Conservation (phyloP, 257 asterid species). For the Linaria vulgaris region DNA sequence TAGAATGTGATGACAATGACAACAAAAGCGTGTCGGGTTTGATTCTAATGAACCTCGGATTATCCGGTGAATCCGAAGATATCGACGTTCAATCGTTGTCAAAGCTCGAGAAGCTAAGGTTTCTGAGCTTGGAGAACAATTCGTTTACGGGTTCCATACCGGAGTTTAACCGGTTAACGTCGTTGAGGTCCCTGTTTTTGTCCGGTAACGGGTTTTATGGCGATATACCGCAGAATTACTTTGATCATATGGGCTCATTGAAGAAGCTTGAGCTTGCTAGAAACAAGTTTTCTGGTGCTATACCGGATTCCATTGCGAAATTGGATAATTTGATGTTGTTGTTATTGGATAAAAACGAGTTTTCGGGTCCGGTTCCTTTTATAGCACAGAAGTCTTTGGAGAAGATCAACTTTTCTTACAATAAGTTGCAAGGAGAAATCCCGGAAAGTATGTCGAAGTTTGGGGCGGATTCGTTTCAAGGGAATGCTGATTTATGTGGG, state of each 20-base stretch:
- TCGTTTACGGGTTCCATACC: slow-evolving; percentile 61
- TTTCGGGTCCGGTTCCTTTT: slow-evolving; percentile 59
- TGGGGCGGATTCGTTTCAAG: slow-evolving; percentile 43
- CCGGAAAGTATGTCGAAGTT: slow-evolving; percentile 55
- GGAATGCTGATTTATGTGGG: slow-evolving; percentile 67
- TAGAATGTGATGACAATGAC: slow-evolving; percentile 45
- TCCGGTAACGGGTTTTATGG: slow-evolving; percentile 57
- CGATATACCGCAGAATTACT: slow-evolving; percentile 48
- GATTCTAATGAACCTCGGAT: slow-evolving; percentile 43
- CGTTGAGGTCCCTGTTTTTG: slow-evolving; percentile 48
- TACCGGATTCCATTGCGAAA: slow-evolving; percentile 51
- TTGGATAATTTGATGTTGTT: slow-evolving; percentile 38
- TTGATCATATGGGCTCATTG: slow-evolving; percentile 48
- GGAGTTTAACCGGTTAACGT: slow-evolving; percentile 47
- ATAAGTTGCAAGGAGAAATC: slow-evolving; percentile 68
- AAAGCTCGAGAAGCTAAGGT: slow-evolving; percentile 44
- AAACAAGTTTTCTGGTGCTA: slow-evolving; percentile 57
- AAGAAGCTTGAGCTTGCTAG: slow-evolving; percentile 48
- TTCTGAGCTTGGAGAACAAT: slow-evolving; percentile 56
- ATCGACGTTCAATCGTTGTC: slow-evolving; percentile 39
- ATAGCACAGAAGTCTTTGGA: slow-evolving; percentile 42
- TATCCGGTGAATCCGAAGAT: slow-evolving; percentile 41
- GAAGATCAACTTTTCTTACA: slow-evolving; percentile 42
- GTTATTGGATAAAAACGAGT: slow-evolving; percentile 47
- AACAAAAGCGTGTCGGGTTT: slow-evolving; percentile 37